These are phyloP conservation scores for Taphrina communis DNA, from an alignment of 1,139 yeast species.

Conservation along the genomic window DNA sequence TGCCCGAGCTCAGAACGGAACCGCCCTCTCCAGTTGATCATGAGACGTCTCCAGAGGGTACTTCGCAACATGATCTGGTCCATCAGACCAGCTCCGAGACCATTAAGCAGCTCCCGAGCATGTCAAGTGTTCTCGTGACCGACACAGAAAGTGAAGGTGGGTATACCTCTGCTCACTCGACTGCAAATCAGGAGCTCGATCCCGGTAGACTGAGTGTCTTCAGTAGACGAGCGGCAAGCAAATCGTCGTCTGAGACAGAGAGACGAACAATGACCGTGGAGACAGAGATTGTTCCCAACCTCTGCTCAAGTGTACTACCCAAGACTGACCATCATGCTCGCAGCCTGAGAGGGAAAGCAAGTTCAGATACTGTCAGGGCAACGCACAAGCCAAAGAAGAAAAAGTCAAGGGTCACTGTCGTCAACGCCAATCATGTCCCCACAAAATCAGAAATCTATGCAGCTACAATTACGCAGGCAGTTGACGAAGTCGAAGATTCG, in stretches of 20 bases:
- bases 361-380: conserved; percentile 34
- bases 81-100: conserved; percentile 20
- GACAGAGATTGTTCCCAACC: conserved; percentile 37
- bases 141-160: conserved; percentile 28
- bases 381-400: conserved; percentile 36
- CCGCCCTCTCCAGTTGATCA: conserved; percentile 33
- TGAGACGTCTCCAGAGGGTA: background rate
- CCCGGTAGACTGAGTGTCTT: conserved; percentile 38
- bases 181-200: conserved; percentile 6
- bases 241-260: conserved; percentile 22
- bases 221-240: conserved; percentile 36
- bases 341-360: conserved; percentile 20
- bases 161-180: conserved; percentile 7
- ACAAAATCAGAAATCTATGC: conserved; percentile 91
- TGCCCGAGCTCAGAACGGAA: conserved; percentile 28
- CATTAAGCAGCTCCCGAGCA: conserved; percentile 8
- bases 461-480: conserved; percentile 91
- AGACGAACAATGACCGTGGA: conserved; percentile 38
- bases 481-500: conserved; percentile 82
- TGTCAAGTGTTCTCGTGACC: conserved; percentile 21
- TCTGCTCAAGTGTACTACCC: background rate
- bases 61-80: background rate
- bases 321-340: conserved; percentile 35
- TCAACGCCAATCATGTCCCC: conserved; percentile 28
- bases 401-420: conserved; percentile 26